Conservation (phyloP, 331 rosid species). For the Rhamnella rubrinervis region DNA sequence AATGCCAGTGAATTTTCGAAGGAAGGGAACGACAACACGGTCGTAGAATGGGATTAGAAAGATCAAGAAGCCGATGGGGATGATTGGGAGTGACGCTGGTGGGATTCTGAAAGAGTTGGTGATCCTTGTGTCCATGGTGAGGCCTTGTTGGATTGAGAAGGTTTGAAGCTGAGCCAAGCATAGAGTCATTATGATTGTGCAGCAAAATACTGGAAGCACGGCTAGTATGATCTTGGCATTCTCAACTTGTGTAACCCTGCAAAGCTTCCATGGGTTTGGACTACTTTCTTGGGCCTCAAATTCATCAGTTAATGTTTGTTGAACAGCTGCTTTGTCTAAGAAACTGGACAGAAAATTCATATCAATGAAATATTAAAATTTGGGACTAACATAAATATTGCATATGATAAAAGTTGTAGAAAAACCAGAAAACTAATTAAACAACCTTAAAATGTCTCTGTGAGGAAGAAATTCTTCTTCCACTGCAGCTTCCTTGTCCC, state of each 20-base stretch:
- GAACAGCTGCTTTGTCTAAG: constrained; percentile 87
- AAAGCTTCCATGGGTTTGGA: constrained; percentile 69
- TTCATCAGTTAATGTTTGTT: constrained; percentile 20
- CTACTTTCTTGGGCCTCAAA: constrained; percentile 22
- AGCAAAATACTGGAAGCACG: constrained; percentile 73
- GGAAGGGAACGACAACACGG: constrained; percentile 54
- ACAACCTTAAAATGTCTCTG: constrained; percentile 55
- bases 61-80: constrained; percentile 64
- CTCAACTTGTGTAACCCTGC: constrained; percentile 89
- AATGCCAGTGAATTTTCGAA: constrained; percentile 53
- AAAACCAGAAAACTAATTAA: neutral
- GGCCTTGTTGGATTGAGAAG: constrained; percentile 75
- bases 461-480: constrained; percentile 73
- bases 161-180: constrained; percentile 95
- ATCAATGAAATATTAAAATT: too few species aligned
- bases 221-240: constrained; percentile 72
- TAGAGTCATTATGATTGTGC: constrained; percentile 92
- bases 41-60: constrained; percentile 69
- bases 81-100: constrained; percentile 80
- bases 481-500: constrained; percentile 58
- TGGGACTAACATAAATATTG: neutral
- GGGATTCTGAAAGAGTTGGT: constrained; percentile 61
- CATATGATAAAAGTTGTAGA: neutral
- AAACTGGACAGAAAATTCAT: constrained; percentile 37
- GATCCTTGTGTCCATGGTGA: constrained; percentile 67